Evolutionary conservation across 1,139 yeast species (phyloP).

Genomic region (Chernovozyma aurita): DNA sequence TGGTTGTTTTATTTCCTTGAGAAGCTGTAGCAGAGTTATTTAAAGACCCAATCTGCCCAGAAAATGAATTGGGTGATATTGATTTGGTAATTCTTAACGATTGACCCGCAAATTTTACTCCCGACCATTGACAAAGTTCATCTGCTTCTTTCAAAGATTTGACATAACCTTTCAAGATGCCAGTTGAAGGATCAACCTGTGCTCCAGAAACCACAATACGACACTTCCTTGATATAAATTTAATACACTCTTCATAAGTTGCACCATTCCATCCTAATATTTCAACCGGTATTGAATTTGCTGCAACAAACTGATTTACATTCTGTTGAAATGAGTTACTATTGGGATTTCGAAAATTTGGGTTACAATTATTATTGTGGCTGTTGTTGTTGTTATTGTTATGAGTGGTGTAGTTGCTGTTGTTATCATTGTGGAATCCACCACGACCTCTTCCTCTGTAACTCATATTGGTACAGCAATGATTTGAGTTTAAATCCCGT

Average conservation of each 20-base stretch:
- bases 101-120: conserved; percentile 79
- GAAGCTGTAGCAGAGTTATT: conserved; percentile 4
- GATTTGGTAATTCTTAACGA: conserved; percentile 50
- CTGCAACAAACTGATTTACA: conserved; percentile 28
- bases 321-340: conserved; percentile 19
- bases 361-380: conserved; percentile 13
- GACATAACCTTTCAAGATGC: conserved; percentile 58
- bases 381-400: conserved; percentile 15
- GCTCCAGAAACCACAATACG: conserved; percentile 50
- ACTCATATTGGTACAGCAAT: conserved; percentile 26
- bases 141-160: conserved; percentile 52
- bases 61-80: conserved; percentile 18
- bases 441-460: conserved; percentile 47
- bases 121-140: conserved; percentile 58
- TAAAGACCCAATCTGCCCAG: conserved; percentile 12
- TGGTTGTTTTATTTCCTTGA: conserved; percentile 31
- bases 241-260: conserved; percentile 59
- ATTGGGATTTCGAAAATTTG: conserved; percentile 14
- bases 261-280: conserved; percentile 84
- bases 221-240: conserved; percentile 67
- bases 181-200: conserved; percentile 35
- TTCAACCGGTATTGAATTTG: conserved; percentile 48
- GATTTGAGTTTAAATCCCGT: not conserved
- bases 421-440: conserved; percentile 18
- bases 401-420: conserved; percentile 7